phyloP scores from a whole-genome alignment of 768 basidiomycete species.

The Xerocomellus amylosporus region DNA sequence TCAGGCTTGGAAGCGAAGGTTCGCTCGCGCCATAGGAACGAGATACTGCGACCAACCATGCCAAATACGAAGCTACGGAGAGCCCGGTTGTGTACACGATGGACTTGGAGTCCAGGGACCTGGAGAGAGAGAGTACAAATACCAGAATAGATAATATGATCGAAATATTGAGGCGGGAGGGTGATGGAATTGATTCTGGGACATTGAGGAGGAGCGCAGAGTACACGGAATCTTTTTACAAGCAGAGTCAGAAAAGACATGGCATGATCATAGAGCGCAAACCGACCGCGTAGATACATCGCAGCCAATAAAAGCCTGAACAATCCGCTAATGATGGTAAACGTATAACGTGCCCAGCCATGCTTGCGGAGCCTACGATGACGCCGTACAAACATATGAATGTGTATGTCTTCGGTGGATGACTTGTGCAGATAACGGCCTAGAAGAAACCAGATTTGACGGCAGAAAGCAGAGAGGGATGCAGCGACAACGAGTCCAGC shows the following conservation, averaged over 20 bases:
- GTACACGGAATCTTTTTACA: conserved; percentile 50
- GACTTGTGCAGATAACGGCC: conserved; percentile 64
- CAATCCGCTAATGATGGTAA: conserved; percentile 43
- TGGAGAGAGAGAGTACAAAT: conserved; percentile 51
- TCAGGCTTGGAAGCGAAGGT: conserved; percentile 33
- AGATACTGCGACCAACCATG: conserved; percentile 55
- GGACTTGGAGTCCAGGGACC: conserved; percentile 52
- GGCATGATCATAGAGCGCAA: background rate
- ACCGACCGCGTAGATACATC: conserved; percentile 67
- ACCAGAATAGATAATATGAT: conserved; percentile 41
- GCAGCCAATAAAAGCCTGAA: conserved; percentile 53
- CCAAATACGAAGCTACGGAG: conserved; percentile 59
- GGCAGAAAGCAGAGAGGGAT: conserved; percentile 54
- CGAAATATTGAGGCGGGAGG: conserved; percentile 42
- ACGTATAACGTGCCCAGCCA: conserved; percentile 40
- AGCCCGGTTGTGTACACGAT: conserved; percentile 55
- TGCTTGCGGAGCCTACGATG: conserved; percentile 50
- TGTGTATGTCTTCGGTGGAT: conserved; percentile 62
- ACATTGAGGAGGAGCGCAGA: conserved; percentile 47
- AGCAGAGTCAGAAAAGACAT: conserved; percentile 9
- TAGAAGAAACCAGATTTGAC: conserved; percentile 78
- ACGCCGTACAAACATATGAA: conserved; percentile 57
- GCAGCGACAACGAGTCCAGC: conserved; percentile 52
- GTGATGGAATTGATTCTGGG: conserved; percentile 32
- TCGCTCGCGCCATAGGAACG: conserved; percentile 51